Conservation (phyloP, 805 yeast genomes). For the Sporopachydermia quercuum region DNA sequence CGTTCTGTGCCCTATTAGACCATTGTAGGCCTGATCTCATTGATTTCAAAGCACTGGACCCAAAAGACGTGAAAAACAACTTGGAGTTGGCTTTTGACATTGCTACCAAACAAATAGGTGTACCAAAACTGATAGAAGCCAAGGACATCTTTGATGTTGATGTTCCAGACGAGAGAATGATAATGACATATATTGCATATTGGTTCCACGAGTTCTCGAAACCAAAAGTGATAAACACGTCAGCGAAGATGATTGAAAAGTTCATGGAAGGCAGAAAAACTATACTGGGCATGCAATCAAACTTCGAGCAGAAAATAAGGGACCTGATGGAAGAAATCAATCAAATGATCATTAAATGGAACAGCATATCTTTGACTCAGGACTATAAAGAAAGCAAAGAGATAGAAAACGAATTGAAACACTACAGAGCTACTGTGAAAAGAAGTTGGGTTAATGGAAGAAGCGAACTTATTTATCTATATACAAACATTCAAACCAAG, state of each 20-base stretch:
- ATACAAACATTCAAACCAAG: slow-evolving; percentile 23
- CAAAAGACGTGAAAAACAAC: slow-evolving; percentile 17
- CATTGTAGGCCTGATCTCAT: slow-evolving; percentile 27
- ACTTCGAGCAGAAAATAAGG: slow-evolving; percentile 19
- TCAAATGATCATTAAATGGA: slow-evolving; percentile 15
- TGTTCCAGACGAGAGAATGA: slow-evolving; percentile 45
- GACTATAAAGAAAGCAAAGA: slow-evolving; percentile 15
- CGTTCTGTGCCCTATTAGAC: slow-evolving; percentile 32
- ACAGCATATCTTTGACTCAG: slow-evolving; percentile 11
- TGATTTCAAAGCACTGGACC: slow-evolving; percentile 18
- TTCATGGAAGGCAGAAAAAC: slow-evolving; percentile 21
- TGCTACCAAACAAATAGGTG: slow-evolving; percentile 31
- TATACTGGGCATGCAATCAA: slow-evolving; percentile 17
- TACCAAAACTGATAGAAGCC: slow-evolving; percentile 37
- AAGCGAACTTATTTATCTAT: slow-evolving; percentile 19
- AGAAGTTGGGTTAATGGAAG: slow-evolving; percentile 24
- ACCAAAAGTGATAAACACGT: slow-evolving; percentile 20
- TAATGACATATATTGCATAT: slow-evolving; percentile 42
- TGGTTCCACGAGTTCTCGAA: slow-evolving; percentile 36
- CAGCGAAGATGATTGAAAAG: slow-evolving; percentile 21
- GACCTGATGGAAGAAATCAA: slow-evolving; percentile 14
- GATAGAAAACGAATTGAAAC: slow-evolving; percentile 14
- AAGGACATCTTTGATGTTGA: slow-evolving; percentile 33
- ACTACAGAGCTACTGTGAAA: slow-evolving; percentile 17
- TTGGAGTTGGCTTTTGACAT: slow-evolving; percentile 23